These are phyloP conservation scores for Solanum sparsipilum DNA, from an alignment of 257 asterid species.

Conservation along the genomic window DNA sequence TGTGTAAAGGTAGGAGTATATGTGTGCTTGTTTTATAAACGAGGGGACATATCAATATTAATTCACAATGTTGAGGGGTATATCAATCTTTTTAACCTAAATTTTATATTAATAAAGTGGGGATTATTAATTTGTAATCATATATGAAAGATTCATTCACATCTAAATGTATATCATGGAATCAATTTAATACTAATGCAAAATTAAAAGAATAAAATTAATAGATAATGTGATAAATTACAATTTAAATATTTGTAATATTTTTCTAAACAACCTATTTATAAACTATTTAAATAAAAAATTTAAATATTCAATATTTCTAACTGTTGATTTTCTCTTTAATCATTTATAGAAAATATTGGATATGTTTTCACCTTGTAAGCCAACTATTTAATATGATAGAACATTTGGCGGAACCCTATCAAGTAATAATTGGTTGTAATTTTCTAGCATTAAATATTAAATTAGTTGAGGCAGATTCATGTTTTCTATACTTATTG, in stretches of 20 bases:
- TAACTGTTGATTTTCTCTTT: neutral
- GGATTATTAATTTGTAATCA: no score
- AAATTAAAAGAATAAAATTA: no score
- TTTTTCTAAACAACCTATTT: neutral
- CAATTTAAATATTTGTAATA: no score
- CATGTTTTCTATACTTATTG: neutral
- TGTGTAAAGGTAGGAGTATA: neutral
- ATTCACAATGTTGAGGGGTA: neutral
- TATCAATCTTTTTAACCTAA: no score
- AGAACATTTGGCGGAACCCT: neutral
- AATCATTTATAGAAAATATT: neutral
- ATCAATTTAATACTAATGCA: no score
- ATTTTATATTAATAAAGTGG: no score
- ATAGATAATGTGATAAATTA: no score
- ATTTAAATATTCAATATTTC: no score
- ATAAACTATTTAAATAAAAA: no score
- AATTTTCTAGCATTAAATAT: neutral
- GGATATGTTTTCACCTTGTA: neutral
- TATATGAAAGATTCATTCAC: no score
- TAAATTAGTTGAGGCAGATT: neutral
- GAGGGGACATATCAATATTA: neutral
- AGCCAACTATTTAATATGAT: neutral
- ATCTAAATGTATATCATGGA: no score
- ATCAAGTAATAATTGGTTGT: neutral
- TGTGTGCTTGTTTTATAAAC: no score